These are phyloP conservation scores for Sonneratia caseolaris DNA, from an alignment of 345 rosid genomes.

Conservation along the genomic window DNA sequence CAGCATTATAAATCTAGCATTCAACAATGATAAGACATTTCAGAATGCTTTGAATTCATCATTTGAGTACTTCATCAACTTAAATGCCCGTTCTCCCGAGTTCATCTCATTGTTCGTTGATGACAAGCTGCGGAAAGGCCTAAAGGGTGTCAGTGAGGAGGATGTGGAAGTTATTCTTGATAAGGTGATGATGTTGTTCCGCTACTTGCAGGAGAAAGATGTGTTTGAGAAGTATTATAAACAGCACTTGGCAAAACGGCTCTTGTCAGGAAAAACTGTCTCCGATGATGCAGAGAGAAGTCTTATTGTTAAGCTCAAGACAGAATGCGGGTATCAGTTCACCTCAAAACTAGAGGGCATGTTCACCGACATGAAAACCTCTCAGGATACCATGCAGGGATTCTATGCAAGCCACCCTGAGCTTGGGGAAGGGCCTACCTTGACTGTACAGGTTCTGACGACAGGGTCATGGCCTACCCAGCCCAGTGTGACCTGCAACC, in stretches of 20 bases:
- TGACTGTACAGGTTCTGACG: slow-evolving; percentile 88
- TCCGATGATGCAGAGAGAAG: slow-evolving; percentile 97
- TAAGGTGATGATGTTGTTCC: slow-evolving; percentile 98
- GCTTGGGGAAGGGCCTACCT: slow-evolving; percentile 75
- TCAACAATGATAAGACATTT: slow-evolving; percentile 81
- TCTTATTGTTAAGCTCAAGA: slow-evolving; percentile 88
- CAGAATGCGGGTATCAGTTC: slow-evolving; percentile 96
- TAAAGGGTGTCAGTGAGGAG: slow-evolving; percentile 81
- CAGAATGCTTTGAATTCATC: slow-evolving; percentile 93
- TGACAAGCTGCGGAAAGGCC: slow-evolving; percentile 87
- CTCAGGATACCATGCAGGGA: slow-evolving; percentile 88
- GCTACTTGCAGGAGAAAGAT: slow-evolving; percentile 97
- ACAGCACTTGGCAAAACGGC: slow-evolving; percentile 95
- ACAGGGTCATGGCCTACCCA: slow-evolving; percentile 99
- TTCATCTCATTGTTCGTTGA: slow-evolving; percentile 90
- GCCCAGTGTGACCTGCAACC: slow-evolving; percentile 68
- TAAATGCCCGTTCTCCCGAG: slow-evolving; percentile 93
- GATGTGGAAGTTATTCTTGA: slow-evolving; percentile 90
- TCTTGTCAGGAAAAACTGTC: slow-evolving; percentile 82
- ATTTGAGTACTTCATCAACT: slow-evolving; percentile 82
- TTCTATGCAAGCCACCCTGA: slow-evolving; percentile 66
- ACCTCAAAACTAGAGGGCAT: slow-evolving; percentile 96
- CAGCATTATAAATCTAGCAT: slow-evolving; percentile 54
- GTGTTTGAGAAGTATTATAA: slow-evolving; percentile 96
- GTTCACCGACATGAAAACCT: slow-evolving; percentile 99